Conservation (phyloP, 2,329 filamentous ascomycete genomes). For the Aspergillus quadrilineatus region DNA sequence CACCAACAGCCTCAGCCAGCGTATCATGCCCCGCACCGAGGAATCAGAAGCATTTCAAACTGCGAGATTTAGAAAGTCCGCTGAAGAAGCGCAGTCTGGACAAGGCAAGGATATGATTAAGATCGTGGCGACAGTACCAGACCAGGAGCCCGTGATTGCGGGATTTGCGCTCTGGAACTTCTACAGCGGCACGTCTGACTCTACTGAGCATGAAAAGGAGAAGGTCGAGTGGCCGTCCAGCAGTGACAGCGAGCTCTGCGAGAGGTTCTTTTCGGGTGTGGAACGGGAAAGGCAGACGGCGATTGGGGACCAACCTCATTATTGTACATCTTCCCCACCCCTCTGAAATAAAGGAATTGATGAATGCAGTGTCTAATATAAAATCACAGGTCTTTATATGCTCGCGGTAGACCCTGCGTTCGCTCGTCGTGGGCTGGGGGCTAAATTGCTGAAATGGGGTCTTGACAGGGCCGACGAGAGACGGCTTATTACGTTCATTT, state of each 20-base stretch:
- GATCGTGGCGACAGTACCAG: background rate
- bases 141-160: background rate
- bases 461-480: constrained; percentile 10
- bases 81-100: background rate
- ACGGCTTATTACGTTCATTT: constrained; percentile 8
- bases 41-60: constrained; percentile 9
- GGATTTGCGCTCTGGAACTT: constrained; percentile 14
- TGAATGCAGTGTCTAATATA: background rate
- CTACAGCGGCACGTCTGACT: background rate
- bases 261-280: constrained; percentile 2
- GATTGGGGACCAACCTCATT: constrained; percentile 9
- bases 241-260: constrained; percentile 12
- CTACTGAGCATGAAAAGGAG: background rate
- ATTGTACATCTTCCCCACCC: constrained; percentile 3
- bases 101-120: background rate
- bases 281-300: background rate
- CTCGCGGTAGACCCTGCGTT: constrained; percentile 13
- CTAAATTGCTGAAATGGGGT: constrained; percentile 11
- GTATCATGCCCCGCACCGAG: constrained; percentile 8
- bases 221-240: constrained; percentile 7
- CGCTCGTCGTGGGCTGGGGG: constrained; percentile 10
- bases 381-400: constrained; percentile 10
- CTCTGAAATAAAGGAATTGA: no score
- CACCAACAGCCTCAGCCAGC: constrained; percentile 9
- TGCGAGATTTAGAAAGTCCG: background rate